phyloP scores from a whole-genome alignment of 208 protist species.

The Trichomonas gallinae region DNA sequence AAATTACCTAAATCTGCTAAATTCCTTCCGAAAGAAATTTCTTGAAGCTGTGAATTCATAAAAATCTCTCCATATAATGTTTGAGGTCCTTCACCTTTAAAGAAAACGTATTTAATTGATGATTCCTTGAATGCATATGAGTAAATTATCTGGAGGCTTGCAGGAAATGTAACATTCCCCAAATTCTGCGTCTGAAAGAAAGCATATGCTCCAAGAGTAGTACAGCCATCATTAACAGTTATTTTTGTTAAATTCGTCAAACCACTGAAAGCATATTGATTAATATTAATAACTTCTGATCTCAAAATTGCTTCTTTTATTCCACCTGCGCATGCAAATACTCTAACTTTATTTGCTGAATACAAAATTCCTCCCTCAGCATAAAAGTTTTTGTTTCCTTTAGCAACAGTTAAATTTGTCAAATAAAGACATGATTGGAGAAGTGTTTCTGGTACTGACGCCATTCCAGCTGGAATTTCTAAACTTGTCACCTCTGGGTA shows the following conservation, averaged over 20 bases:
- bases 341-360: neutral
- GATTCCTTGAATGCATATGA: neutral
- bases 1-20: too few species aligned
- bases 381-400: neutral
- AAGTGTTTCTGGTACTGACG: neutral
- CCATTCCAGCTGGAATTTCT: neutral
- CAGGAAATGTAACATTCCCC: neutral
- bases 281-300: neutral
- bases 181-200: neutral
- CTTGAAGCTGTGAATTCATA: neutral
- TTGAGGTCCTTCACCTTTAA: neutral
- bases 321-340: neutral
- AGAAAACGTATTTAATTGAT: neutral
- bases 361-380: neutral
- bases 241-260: neutral
- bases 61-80: neutral
- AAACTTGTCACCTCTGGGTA: neutral
- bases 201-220: neutral
- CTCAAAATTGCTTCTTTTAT: neutral
- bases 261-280: neutral
- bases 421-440: neutral
- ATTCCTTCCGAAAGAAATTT: too few species aligned
- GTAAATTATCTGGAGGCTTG: neutral
- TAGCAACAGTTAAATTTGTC: neutral
- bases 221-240: neutral